Evolutionary conservation across 2,329 filamentous ascomycete genomes (phyloP), one percentile per base, ranked within the genome.

Genomic region (Neofusicoccum cordaticola): DNA sequence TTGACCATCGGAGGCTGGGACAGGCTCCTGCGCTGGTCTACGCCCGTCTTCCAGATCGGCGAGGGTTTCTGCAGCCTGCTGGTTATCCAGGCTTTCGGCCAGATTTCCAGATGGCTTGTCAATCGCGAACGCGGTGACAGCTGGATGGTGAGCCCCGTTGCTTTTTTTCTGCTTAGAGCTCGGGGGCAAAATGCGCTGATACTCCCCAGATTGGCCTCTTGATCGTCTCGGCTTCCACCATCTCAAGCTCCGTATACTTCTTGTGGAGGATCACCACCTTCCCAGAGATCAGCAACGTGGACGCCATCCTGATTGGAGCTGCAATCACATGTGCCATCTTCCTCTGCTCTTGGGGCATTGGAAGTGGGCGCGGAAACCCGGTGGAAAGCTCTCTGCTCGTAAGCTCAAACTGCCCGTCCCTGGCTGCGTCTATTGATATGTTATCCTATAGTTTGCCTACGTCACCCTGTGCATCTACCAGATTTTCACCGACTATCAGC

Each of bases 381-480:
- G 91, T 98, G 63, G 94, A 99, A 79, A 96, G 92, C 70, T 97
- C 94, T 22, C 83, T 99, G 11, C 85, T 99, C 34, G 79, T 81
- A 76, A 60, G 77, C 37, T 70, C 22, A 27, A 8, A 4, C 17
- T 17, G 2, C 17, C n/a, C n/a, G 13, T 19, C 31, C 17, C 31
- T 19, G 6, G 12, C 39, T 31, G n/a, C 15, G 2, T 17, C 6
- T 44, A 31, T 37, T 44, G 15, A 47, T 42, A n/a, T 45, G 17
- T 65, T 71, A 62, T 71, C 56, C 15, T 12, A 39, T 62, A 81
- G 78, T 98, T 99, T 74, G 94, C 95, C 72, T 99, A 99, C 78
- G 88, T 97, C 67, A 95, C 97, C n/a, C 88, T 99, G 67, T 98
- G 94, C 81, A 91, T 98, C 74, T 99, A 98, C 80, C 95, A 99